Base-by-base conservation (phyloP, 2,329 filamentous ascomycete genomes). In the Arthrobotrys pseudoclavata region DNA sequence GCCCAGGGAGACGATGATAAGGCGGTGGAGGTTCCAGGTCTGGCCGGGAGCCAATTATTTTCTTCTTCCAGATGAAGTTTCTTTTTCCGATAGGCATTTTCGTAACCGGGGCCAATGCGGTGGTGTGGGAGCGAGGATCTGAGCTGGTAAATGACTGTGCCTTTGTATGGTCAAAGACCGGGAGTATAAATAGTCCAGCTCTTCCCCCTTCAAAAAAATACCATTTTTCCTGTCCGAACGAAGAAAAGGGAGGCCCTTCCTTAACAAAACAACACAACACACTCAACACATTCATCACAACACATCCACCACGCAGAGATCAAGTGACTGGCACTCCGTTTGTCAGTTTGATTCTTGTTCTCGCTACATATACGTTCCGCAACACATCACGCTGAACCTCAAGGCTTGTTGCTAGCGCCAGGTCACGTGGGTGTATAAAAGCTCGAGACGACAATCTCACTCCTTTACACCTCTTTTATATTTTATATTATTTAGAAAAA, bases 121-220 rank as follows among this genome's bases (percentile, higher is more conserved):
- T 24, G 50, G 61, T 74, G 69, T 67, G 69, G 61, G 52, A 74
- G 70, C 62, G 70, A 68, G 66, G 66, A 66, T 66, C 57, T 69
- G 64, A 64, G 72, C 57, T 45, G 47, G 64, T 76, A 60, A 37
- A 61, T 60, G 52, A 52, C 66, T 57, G 52, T 69, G 52, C 52
- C 66, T 76, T 66, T 72, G 61, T 69, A 64, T 76, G 71, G 62
- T 47, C 26, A 66, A 47, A 37, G 64, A 57, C 47, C 72, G 64
- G 72, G 55, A 63, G 72, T 76, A 76, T 76, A 76, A 76, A 76
- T 76, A 76, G 29, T 60, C 22, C 64, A 29, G 64, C 57, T 60
- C 64, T 76, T 76, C 72, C 72, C 71, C 72, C 72, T 76, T 69
- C 72, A 69, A 69, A 63, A 76, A 72, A 72, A 64, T 66, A 63